Base-by-base conservation (phyloP, 2,329 filamentous ascomycete genomes). In the Diaporthe helianthi region DNA sequence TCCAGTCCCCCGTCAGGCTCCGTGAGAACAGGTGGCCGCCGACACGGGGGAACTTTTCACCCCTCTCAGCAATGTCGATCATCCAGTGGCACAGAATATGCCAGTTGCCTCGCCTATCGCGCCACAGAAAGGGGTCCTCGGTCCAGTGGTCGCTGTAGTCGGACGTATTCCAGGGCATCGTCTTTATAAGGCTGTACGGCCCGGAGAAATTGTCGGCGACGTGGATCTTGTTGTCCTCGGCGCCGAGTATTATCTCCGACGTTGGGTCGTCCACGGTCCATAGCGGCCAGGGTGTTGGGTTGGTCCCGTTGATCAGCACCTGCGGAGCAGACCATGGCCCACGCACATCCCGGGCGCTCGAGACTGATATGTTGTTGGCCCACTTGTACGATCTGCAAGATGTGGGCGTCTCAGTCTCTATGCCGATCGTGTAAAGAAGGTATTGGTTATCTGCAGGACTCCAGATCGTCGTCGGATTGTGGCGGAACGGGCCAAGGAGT, bases 41-140 rank as follows among this genome's bases (percentile, higher is more conserved):
- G 10, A 68, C 65, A 0, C 65, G 44, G 1, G 65, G 65, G 15
- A 26, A 68, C 9, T 68, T 68, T n/a, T 49, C 38, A n/a, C 65
- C 54, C 1, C 55, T 29, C 54, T 68, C 54, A 3, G 46, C 10
- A 15, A 64, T 68, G 46, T 68, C 65, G 54, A 68, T 68, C 65
- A 68, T 68, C 52, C 52, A 68, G 31, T 68, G 65, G 38, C 47
- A 52, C n/a, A 77, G 69, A 7, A 76, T 73, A 22, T 77, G 76
- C 76, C 76, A 76, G 65, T 76, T 67, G 0, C 76, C 76, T 10
- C 75, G 72, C 65, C 69, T 73, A 51, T 76, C 74, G 5, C 71
- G 76, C 76, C 76, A 77, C 26, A 77, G 70, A 60, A 77, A 77
- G 2, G 75, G 76, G 52, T 77, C 76, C 51, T 77, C 75, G 41